A percentile compares a stretch with the other conserved stretches of the same genome.
Conservation (phyloP, 345 rosid species). For the Theobroma cacao region DNA sequence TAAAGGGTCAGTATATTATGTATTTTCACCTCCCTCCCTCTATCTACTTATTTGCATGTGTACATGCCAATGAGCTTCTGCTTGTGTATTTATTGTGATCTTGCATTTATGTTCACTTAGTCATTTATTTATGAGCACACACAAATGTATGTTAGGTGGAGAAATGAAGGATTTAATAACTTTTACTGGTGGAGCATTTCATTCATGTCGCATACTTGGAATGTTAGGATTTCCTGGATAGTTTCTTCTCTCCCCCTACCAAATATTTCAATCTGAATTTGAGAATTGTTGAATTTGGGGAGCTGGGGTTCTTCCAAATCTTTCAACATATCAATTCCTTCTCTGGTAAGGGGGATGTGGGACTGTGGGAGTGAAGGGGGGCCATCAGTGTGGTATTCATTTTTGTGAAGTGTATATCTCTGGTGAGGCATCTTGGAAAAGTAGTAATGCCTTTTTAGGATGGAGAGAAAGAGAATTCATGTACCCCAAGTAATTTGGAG, state of each 20-base stretch:
- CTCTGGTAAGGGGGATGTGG: not conserved
- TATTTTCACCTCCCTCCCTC: not conserved
- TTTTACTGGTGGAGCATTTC: not conserved
- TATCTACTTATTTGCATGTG: not conserved
- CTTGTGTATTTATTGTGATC: not conserved
- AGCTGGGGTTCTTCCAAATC: not conserved
- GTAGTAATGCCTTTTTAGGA: no score
- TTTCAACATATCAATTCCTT: not conserved
- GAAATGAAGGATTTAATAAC: not conserved
- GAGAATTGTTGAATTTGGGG: not conserved
- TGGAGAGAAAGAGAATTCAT: no score
- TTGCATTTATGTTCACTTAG: not conserved
- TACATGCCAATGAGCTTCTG: not conserved
- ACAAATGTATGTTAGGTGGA: not conserved
- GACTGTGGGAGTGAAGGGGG: not conserved
- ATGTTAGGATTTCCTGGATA: not conserved
- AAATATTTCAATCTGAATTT: not conserved
- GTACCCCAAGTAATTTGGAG: no score
- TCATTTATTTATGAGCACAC: not conserved
- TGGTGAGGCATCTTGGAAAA: no score
- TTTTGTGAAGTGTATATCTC: not conserved
- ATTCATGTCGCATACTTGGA: not conserved
- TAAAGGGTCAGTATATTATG: constrained; percentile 47
- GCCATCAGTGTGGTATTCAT: not conserved
- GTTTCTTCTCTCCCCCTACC: not conserved